A percentile compares a stretch with the other conserved stretches of the same genome.
Evolutionary conservation across 345 rosid genomes (phyloP).

Genomic region (Hibiscus tridactylites): DNA sequence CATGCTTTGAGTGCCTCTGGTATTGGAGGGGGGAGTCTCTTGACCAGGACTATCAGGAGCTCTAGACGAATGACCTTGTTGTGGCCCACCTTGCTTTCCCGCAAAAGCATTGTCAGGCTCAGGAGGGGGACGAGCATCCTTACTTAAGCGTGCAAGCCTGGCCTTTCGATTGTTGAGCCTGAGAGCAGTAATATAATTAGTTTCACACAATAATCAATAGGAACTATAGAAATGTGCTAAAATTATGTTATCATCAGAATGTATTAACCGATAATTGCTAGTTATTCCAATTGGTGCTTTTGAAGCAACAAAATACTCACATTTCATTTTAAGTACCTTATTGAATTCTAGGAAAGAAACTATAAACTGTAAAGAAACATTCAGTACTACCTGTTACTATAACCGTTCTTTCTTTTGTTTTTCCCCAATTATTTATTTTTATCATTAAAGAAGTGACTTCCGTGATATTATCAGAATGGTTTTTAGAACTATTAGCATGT

Average conservation of each 20-base stretch:
- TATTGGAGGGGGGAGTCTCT: conserved; percentile 28
- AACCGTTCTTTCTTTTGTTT: not conserved
- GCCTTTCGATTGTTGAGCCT: conserved; percentile 98
- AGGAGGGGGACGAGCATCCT: conserved; percentile 42
- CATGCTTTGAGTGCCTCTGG: conserved; percentile 23
- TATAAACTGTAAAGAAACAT: not conserved
- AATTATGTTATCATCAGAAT: no score
- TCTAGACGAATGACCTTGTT: conserved; percentile 33
- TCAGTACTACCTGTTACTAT: not conserved
- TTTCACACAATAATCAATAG: not conserved
- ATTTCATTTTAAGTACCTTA: not conserved
- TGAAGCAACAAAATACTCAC: not conserved
- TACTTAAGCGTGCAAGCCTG: conserved; percentile 75
- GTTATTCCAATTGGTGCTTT: not conserved
- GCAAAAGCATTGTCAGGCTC: conserved; percentile 37
- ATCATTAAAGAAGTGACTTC: not conserved
- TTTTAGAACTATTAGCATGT: not conserved
- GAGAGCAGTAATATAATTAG: conserved; percentile 14
- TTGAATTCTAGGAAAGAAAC: not conserved
- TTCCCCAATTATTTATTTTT: not conserved
- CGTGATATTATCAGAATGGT: not conserved
- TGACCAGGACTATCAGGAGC: conserved; percentile 54
- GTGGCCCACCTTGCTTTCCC: conserved; percentile 31
- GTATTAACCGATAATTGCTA: not conserved
- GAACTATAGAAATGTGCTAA: not conserved